A percentile compares a stretch with the other conserved stretches of the same genome.
Conservation (phyloP, 768 basidiomycete species). For the Macrolepiota fuliginosa region DNA sequence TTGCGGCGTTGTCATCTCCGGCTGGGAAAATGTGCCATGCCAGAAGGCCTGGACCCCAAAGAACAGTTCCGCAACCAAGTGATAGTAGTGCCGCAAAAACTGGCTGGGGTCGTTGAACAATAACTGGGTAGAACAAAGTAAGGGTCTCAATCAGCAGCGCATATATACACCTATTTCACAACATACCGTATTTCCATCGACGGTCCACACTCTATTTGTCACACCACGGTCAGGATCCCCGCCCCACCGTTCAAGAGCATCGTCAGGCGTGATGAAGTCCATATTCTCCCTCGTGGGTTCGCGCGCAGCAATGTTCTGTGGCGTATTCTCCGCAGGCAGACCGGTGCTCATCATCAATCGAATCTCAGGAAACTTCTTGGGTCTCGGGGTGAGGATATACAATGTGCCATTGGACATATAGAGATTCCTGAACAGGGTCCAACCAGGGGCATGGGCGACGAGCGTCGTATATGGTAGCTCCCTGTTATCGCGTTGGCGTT, state of each 20-base stretch:
- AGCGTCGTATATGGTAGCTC: slow-evolving; percentile 53
- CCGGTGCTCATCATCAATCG: slow-evolving; percentile 69
- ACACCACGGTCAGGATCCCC: slow-evolving; percentile 23
- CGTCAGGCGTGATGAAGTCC: slow-evolving; percentile 53
- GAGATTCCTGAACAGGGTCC: slow-evolving; percentile 81
- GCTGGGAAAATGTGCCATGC: slow-evolving; percentile 47
- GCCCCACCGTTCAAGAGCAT: slow-evolving; percentile 66
- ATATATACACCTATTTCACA: neutral
- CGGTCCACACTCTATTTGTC: slow-evolving; percentile 43
- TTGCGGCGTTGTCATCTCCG: slow-evolving; percentile 9
- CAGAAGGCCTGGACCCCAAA: slow-evolving; percentile 77
- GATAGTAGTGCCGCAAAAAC: slow-evolving; percentile 87
- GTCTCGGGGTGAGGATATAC: slow-evolving; percentile 53
- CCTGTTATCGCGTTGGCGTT: slow-evolving; percentile 17
- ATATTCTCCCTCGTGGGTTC: slow-evolving; percentile 67
- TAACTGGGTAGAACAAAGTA: slow-evolving; percentile 29
- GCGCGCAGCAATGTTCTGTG: slow-evolving; percentile 63
- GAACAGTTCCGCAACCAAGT: slow-evolving; percentile 80
- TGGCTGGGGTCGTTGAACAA: slow-evolving; percentile 70
- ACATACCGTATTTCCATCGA: slow-evolving; percentile 71
- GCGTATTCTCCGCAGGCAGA: slow-evolving; percentile 51
- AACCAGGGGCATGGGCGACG: slow-evolving; percentile 71
- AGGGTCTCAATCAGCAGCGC: neutral
- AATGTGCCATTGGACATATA: slow-evolving; percentile 87
- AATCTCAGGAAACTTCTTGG: slow-evolving; percentile 36